Evolutionary conservation across 139 green algal genomes (phyloP), one percentile per base, ranked within the genome.

Genomic region (Auxenochlorella protothecoides): DNA sequence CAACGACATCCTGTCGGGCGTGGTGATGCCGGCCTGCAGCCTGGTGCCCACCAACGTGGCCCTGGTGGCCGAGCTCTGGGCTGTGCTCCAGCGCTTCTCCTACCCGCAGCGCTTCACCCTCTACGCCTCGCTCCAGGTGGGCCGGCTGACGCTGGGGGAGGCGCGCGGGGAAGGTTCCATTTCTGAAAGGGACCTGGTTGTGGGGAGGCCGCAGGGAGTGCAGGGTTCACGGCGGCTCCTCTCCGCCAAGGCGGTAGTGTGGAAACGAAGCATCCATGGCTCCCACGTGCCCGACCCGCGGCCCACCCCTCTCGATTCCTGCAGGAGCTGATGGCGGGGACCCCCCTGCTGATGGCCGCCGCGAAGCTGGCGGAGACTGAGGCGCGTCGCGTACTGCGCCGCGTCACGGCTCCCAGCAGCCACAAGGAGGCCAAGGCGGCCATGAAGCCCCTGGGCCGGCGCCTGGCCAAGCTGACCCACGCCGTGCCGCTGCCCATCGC

Each of bases 21-120:
- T 72, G 59, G 71, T 92, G 54, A 72, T 96, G 70, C 91, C 91
- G 6, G 84, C 82, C 4, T 66, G 87, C 44, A 69, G 27, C 44
- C 74, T 95, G 54, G 65, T 84, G n/a, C 83, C 81, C 13, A 76
- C 79, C 70, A 87, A 85, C 65, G 70, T 80, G 7, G 82, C 77
- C 2, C 68, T 92, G 44, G 76, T 77, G 3, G 57, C 63, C 10
- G 84, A 92, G 78, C 70, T 92, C 53, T 96, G 91, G 91, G 72
- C 73, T 3, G 74, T 88, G n/a, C 70, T 96, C 44, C 55, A 68
- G 6, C 64, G 84, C 66, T 76, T 97, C 59, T 85, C 83, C 8
- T 92, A 85, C 74, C 72, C 72, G 52, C 55, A 76, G 2, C 79
- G 88, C 16, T 93, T 85, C 71, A 72, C 70, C 27, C 63, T 90